Evolutionary conservation across 805 yeast species (phyloP).

Genomic region (Saturnispora besseyi): DNA sequence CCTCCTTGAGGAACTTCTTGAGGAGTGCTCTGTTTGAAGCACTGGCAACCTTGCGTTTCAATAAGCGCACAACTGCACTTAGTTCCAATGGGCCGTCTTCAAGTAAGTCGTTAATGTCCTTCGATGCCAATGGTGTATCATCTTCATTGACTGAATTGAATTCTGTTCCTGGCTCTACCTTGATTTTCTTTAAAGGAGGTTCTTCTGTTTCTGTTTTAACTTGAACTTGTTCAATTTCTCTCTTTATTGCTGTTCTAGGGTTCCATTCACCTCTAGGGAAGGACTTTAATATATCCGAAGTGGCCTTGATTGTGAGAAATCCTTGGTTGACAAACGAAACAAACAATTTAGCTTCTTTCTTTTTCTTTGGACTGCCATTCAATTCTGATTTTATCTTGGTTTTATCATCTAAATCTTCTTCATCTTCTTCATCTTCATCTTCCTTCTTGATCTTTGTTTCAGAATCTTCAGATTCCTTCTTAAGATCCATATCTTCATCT

Average conservation of each 20-base stretch:
- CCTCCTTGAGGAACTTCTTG: slow-evolving; percentile 30
- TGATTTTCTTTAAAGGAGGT: slow-evolving; percentile 26
- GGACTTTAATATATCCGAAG: slow-evolving; percentile 45
- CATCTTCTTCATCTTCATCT: slow-evolving; percentile 30
- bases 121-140: slow-evolving; percentile 36
- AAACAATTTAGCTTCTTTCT: slow-evolving; percentile 20
- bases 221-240: slow-evolving; percentile 17
- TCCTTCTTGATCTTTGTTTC: slow-evolving; percentile 29
- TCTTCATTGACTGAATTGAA: neutral
- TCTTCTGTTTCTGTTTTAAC: neutral
- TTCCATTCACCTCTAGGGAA: slow-evolving; percentile 86
- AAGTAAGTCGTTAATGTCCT: slow-evolving; percentile 62
- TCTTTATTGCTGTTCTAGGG: slow-evolving; percentile 39
- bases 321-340: slow-evolving; percentile 41
- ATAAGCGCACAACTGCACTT: slow-evolving; percentile 51
- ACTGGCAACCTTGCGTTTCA: slow-evolving; percentile 52
- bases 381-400: slow-evolving; percentile 17
- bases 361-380: slow-evolving; percentile 4
- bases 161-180: slow-evolving; percentile 13
- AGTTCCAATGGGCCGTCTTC: slow-evolving; percentile 39
- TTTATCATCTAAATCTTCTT: neutral
- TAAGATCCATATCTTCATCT: slow-evolving; percentile 30
- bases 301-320: slow-evolving; percentile 54
- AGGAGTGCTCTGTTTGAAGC: slow-evolving; percentile 55
- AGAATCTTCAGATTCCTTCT: slow-evolving; percentile 3